Evolutionary conservation across 345 rosid genomes (phyloP), one percentile per base, ranked within the genome.

Genomic region (Pugionium cornutum): DNA sequence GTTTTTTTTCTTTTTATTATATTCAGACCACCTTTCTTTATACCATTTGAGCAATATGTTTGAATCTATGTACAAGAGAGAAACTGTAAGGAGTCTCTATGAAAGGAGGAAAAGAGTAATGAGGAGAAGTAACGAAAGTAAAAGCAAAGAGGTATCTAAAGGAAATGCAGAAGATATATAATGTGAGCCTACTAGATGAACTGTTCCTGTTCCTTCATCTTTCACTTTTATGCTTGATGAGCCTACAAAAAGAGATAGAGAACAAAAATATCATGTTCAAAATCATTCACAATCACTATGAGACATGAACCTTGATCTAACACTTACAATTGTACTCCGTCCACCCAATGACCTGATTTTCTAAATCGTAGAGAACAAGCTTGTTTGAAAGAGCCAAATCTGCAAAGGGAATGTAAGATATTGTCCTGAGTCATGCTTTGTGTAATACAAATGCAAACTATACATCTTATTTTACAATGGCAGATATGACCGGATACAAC

Each of bases 311-410:
- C 31, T 25, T 56, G n/a, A 30, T 4, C 8, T 53, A 81, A 10
- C 53, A 64, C 99, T 88, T 77, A 90, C 99, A 94, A 78, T 94
- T 86, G 77, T 94, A 84, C 35, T 88, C 96, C 2, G 95, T 90
- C 99, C 99, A 94, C 49, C 99, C 99, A 51, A 94, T 85, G 76
- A 10, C 59, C 77, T 88, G 99, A 18, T 85, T 88, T 65, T 83
- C 95, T 2, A 94, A 81, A 81, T 94, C 99, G 68, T 90, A 94
- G 45, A 94, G 51, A 60, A 94, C 96, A 30, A 94, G 88, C 86
- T 94, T 94, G 76, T 90, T 90, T 31, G 99, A 83, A 55, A 94
- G 91, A 33, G 84, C 99, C 68, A 94, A 83, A 81, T 94, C 99
- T 94, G 97, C 82, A 82, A 74, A 54, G 26, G 70, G 25, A 37